Conservation (phyloP, 768 basidiomycete genomes). For the Amanita molliuscula region DNA sequence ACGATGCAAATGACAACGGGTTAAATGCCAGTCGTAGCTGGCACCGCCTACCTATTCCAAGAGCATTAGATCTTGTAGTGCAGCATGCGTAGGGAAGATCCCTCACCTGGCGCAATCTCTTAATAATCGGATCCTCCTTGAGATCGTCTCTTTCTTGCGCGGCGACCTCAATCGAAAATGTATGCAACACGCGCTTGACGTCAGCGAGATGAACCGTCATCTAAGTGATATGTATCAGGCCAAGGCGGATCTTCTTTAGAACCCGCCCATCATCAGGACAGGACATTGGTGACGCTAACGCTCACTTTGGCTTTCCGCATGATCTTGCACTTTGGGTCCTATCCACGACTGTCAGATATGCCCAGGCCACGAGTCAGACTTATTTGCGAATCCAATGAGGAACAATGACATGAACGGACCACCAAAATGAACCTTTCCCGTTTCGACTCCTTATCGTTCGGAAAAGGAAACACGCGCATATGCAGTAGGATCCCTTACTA, state of each 20-base stretch:
- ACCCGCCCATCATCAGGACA: conserved; percentile 12
- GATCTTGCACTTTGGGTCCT: conserved; percentile 68
- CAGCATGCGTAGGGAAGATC: neutral
- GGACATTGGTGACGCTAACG: conserved; percentile 9
- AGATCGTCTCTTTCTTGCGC: conserved; percentile 79
- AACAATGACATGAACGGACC: conserved; percentile 21
- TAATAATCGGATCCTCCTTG: conserved; percentile 78
- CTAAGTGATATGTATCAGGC: conserved; percentile 28
- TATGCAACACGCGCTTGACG: conserved; percentile 72
- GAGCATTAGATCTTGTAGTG: neutral
- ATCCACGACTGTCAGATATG: conserved; percentile 56
- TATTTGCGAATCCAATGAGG: conserved; percentile 13
- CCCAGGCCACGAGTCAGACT: conserved; percentile 12
- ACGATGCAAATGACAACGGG: conserved; percentile 6
- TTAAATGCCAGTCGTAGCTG: conserved; percentile 80
- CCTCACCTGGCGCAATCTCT: conserved; percentile 69
- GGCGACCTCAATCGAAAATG: conserved; percentile 81
- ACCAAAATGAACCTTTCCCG: conserved; percentile 87
- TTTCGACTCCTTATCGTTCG: conserved; percentile 78
- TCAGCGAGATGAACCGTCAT: conserved; percentile 88
- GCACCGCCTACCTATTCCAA: conserved; percentile 68
- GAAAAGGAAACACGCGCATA: conserved; percentile 79
- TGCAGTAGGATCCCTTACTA: conserved; percentile 65
- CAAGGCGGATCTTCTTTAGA: conserved; percentile 22
- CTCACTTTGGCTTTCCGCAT: conserved; percentile 88